A percentile compares a stretch with the other conserved stretches of the same genome.
These are phyloP conservation scores for Botrytis cinerea DNA, from an alignment of 2,329 filamentous ascomycete genomes.

Conservation along the genomic window DNA sequence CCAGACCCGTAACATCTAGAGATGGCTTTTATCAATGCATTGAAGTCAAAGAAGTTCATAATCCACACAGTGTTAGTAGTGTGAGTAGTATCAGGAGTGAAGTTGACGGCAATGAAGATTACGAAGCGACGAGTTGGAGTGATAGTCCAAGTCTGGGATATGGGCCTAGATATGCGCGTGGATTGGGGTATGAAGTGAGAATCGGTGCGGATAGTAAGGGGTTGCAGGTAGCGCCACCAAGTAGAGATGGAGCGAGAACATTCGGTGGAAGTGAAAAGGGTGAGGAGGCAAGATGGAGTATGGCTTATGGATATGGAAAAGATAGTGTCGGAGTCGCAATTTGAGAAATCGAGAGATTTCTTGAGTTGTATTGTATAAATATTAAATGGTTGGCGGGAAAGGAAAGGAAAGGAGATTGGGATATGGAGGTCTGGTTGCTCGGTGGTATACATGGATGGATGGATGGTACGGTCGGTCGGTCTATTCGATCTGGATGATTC, in stretches of 20 bases:
- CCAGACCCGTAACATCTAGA: constrained; percentile 51
- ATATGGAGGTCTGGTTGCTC: background rate
- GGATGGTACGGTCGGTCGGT: background rate
- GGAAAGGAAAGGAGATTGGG: too few relatives aligned
- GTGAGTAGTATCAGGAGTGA: constrained; percentile 19
- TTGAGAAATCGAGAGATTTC: constrained; percentile 30
- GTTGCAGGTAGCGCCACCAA: background rate
- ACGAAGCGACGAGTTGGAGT: constrained; percentile 23
- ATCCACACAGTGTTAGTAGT: background rate
- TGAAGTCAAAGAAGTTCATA: constrained; percentile 31
- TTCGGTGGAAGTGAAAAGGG: constrained; percentile 43
- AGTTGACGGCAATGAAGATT: constrained; percentile 8
- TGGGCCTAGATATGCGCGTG: background rate
- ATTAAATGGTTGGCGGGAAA: background rate
- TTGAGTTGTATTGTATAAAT: background rate
- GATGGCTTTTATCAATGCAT: constrained; percentile 63
- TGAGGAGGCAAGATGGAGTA: constrained; percentile 41
- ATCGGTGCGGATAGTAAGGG: constrained; percentile 8
- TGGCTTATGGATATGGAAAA: constrained; percentile 35
- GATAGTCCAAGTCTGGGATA: constrained; percentile 14
- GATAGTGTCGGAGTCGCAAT: constrained; percentile 52
- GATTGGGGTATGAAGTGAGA: background rate
- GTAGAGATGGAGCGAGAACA: background rate
- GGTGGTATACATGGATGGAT: background rate
- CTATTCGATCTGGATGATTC: background rate